These are phyloP conservation scores for Ceratocystis destructans DNA, from an alignment of 2,329 filamentous ascomycete species.

Conservation along the genomic window DNA sequence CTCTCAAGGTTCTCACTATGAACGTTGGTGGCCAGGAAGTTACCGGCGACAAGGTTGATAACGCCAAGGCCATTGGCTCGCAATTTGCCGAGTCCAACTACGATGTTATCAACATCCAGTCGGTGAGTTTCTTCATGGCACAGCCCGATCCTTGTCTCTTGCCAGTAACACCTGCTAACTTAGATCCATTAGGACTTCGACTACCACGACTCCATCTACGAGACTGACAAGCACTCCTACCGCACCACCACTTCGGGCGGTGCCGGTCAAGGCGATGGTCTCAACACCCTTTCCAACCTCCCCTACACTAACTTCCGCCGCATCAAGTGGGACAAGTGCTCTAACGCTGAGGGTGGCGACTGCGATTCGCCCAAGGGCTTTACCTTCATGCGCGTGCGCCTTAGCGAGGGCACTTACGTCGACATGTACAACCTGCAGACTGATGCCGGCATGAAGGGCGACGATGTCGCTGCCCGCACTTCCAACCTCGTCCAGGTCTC, in stretches of 20 bases:
- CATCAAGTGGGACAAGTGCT: slow-evolving; percentile 46
- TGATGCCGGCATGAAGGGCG: slow-evolving; percentile 44
- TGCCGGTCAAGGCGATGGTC: slow-evolving; percentile 46
- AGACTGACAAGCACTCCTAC: slow-evolving; percentile 43
- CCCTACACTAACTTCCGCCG: slow-evolving; percentile 42
- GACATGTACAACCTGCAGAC: slow-evolving; percentile 55
- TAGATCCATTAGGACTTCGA: slow-evolving; percentile 41
- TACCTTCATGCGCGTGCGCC: slow-evolving; percentile 47
- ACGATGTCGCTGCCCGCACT: slow-evolving; percentile 42
- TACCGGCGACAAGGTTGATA: slow-evolving; percentile 46
- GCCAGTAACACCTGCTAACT: neutral
- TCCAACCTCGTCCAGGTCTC: slow-evolving; percentile 47
- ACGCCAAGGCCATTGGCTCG: slow-evolving; percentile 42
- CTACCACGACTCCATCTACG: slow-evolving; percentile 51
- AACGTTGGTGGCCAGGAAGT: slow-evolving; percentile 51
- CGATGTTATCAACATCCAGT: slow-evolving; percentile 52
- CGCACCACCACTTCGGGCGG: slow-evolving; percentile 53
- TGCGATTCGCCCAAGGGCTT: slow-evolving; percentile 59
- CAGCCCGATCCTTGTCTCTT: neutral
- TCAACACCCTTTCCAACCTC: slow-evolving; percentile 50
- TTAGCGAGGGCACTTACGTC: slow-evolving; percentile 37
- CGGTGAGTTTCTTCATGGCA: slow-evolving; percentile 28
- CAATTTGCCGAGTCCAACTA: slow-evolving; percentile 43
- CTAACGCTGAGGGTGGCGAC: slow-evolving; percentile 40
- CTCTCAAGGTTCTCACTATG: slow-evolving; percentile 40